Base-by-base conservation (phyloP, 2,329 filamentous ascomycete genomes). In the Clathrospora elynae region DNA sequence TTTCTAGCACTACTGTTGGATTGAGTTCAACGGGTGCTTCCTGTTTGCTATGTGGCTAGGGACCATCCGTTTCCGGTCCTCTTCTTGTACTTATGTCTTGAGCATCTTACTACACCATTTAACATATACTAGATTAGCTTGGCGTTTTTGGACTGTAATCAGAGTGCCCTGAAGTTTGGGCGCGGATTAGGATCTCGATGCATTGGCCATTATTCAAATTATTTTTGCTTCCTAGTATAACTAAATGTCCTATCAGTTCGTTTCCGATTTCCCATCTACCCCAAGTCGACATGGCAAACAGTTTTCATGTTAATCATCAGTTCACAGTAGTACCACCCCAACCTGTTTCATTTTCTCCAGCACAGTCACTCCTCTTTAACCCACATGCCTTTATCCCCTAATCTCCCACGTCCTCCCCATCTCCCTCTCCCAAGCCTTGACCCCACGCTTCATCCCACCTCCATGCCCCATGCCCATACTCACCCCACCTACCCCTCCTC, bases 121-220 rank as follows among this genome's bases (percentile, higher is more conserved):
- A 43, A 55, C 48, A 57, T 41, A 36, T 29, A 35, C 28, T 63
- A 63, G 57, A 60, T 35, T 45, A 46, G 44, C 13, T 55, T 50
- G 57, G 55, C 57, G 57, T 58, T 58, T 33, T 31, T 28, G 24
- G 35, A 19, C 28, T 6, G 20, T 6, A n/a, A n/a, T n/a, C n/a
- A n/a, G n/a, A n/a, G n/a, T n/a, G n/a, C n/a, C n/a, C n/a, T n/a
- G 35, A 19, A 12, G 13, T 18, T 18, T 20, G 26, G 13, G 26
- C 28, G 12, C 24, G 35, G 20, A 23, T 6, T 23, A 23, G 20
- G 20, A 10, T 23, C 10, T 6, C n/a, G 32, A 31, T 28, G 37
- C 42, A 40, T 35, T 13, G 37, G 10, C 31, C 25, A n/a, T n/a
- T n/a, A n/a, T n/a, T n/a, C n/a, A n/a, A n/a, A n/a, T n/a, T n/a